Percentiles rank a stretch among this genome's conserved stretches.
These are phyloP conservation scores for Lasiodiplodia sp. DNA, from an alignment of 2,329 filamentous ascomycete genomes.

Conservation along the genomic window DNA sequence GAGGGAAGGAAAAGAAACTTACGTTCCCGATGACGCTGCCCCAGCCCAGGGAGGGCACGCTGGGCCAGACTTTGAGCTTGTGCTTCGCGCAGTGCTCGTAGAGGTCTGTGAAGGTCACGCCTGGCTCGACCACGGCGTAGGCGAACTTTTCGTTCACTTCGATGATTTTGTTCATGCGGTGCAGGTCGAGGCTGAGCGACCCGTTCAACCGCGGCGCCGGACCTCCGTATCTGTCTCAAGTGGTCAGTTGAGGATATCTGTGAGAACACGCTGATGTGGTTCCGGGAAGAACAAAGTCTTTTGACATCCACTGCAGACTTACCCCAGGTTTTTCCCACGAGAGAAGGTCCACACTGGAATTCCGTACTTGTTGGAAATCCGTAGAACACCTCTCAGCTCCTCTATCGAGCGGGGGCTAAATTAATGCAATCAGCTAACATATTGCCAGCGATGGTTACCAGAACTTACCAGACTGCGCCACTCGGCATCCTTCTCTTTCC, in stretches of 20 bases:
- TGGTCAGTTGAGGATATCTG: background rate
- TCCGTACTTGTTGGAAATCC: slow-evolving; percentile 44
- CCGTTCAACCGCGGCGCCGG: slow-evolving; percentile 56
- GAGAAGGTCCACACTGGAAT: slow-evolving; percentile 46
- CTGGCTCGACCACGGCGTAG: slow-evolving; percentile 54
- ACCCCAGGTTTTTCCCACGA: slow-evolving; percentile 58
- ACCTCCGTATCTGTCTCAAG: slow-evolving; percentile 44
- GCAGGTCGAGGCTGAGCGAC: slow-evolving; percentile 55
- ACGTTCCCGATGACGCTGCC: slow-evolving; percentile 45
- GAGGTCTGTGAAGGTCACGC: slow-evolving; percentile 57
- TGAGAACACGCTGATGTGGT: background rate
- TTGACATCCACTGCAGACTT: slow-evolving; percentile 34
- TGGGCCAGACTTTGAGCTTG: slow-evolving; percentile 51
- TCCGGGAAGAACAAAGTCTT: no score
- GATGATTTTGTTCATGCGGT: slow-evolving; percentile 51
- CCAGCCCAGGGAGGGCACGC: slow-evolving; percentile 46
- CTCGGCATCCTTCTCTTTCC: slow-evolving; percentile 52
- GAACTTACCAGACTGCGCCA: slow-evolving; percentile 51
- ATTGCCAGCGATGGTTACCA: no score
- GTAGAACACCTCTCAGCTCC: slow-evolving; percentile 42
- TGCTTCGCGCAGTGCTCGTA: slow-evolving; percentile 45
- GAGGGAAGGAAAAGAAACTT: background rate
- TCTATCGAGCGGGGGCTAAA: slow-evolving; percentile 4
- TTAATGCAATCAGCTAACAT: background rate
- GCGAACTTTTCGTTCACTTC: slow-evolving; percentile 49